phyloP scores from a whole-genome alignment of 116 monocot species.

The Cymodocea nodosa region DNA sequence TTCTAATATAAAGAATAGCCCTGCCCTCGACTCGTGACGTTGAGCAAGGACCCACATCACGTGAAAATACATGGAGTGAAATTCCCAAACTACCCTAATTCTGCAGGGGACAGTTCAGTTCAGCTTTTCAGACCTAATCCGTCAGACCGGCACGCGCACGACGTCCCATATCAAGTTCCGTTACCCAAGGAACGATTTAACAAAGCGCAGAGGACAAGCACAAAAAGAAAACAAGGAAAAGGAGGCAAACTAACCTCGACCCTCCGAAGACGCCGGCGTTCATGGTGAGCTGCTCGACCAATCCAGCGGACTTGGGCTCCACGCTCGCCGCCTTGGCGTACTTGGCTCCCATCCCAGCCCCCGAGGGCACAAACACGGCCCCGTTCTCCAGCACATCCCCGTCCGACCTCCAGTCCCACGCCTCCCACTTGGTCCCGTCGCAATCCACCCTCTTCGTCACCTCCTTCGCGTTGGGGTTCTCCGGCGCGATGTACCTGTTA shows the following conservation, averaged over 20 bases:
- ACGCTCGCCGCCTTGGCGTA: conserved; percentile 19
- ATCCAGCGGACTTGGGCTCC: conserved; percentile 10
- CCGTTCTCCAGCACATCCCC: conserved; percentile 70
- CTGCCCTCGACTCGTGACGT: not conserved
- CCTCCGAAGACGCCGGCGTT: conserved; percentile 34
- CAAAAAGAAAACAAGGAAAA: not conserved
- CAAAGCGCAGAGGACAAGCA: not conserved
- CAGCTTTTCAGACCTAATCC: not conserved
- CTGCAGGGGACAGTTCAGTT: not conserved
- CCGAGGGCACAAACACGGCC: conserved; percentile 75
- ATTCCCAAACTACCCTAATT: no score
- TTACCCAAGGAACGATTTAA: no score
- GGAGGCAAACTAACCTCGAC: conserved; percentile 11
- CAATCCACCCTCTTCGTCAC: conserved; percentile 71
- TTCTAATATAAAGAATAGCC: not conserved
- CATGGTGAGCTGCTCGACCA: conserved; percentile 29
- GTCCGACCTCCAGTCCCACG: conserved; percentile 74
- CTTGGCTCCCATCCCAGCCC: conserved; percentile 21
- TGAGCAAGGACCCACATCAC: not conserved
- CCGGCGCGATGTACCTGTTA: conserved; percentile 33
- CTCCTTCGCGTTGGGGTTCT: conserved; percentile 44
- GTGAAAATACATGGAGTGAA: no score
- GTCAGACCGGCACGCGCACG: no score
- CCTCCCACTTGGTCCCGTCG: conserved; percentile 19
- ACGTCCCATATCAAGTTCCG: no score